Evolutionary conservation across 805 yeast species (phyloP), one percentile per base, ranked within the genome.

Genomic region (Sungouiella blattae): DNA sequence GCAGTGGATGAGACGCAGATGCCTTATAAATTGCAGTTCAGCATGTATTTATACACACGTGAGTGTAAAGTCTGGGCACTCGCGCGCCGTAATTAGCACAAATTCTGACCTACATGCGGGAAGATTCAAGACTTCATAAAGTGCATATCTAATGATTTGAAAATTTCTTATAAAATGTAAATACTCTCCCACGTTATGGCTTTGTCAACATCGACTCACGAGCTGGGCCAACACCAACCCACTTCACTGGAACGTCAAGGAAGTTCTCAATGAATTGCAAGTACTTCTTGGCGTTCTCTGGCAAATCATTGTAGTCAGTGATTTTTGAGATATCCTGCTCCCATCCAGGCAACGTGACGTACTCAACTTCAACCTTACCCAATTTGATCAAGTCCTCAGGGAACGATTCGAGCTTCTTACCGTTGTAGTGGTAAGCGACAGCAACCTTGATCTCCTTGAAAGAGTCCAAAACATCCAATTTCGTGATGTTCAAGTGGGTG

Each of bases 201-300:
- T 78, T 82, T 50, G 77, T 79, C 51, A 88, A 73, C 96, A 88
- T 89, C 24, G 89, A 80, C 38, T 84, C 95, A 70, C 98, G 85
- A 35, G 87, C 95, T 45, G 98, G 97, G 44, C 98, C 98, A 39
- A 95, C 93, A 59, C 98, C 98, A 43, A 93, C 93, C 97, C 97
- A 93, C 61, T 83, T 84, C 45, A 93, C 75, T 37, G 95, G 95
- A 39, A 87, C 91, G 32, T 75, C 73, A 43, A 89, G 71, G 55
- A 74, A 89, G 45, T 87, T 82, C 67, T 88, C 98, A 55, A 93
- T 91, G 61, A 64, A 93, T 49, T 75, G 71, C 64, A 93, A 73
- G 66, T 93, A 93, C 47, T 75, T 76, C 70, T 85, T 77, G 31
- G 98, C 96, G 50, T 86, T 83, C 58, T 72, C 80, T 31, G 98